Conservation (phyloP, 1,284 basidiomycete genomes). For the Microbotryum lychnidis-dioicae region DNA sequence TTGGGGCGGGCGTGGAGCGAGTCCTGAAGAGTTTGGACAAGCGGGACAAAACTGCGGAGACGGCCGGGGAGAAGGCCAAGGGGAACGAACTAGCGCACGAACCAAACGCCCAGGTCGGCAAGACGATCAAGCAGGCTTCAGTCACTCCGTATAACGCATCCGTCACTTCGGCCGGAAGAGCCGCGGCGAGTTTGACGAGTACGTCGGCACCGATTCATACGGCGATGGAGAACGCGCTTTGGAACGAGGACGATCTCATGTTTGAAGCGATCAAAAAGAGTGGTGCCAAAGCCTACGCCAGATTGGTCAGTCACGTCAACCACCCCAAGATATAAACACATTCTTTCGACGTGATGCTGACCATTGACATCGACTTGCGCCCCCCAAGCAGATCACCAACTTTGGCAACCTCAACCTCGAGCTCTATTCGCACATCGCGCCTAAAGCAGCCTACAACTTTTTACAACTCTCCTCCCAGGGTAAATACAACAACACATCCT, state of each 20-base stretch:
- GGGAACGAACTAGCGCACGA: background rate
- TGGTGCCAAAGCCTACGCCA: constrained; percentile 22
- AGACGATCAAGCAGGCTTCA: background rate
- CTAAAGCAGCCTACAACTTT: constrained; percentile 97
- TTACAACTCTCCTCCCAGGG: constrained; percentile 75
- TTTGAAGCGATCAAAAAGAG: constrained; percentile 48
- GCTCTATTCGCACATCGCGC: constrained; percentile 87
- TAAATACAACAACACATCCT: constrained; percentile 76
- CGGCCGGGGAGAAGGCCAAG: background rate
- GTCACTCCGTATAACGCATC: constrained; percentile 68
- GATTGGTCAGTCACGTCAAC: constrained; percentile 15
- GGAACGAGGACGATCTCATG: constrained; percentile 88
- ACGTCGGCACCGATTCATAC: constrained; percentile 78
- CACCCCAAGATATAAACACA: constrained; percentile 7
- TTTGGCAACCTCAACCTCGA: constrained; percentile 80
- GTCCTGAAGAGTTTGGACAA: background rate
- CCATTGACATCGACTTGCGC: too few species aligned
- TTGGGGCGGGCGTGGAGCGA: background rate
- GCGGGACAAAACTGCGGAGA: too few species aligned
- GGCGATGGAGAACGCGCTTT: constrained; percentile 67
- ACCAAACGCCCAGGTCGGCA: background rate
- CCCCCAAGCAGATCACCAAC: constrained; percentile 46
- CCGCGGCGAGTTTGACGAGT: constrained; percentile 87
- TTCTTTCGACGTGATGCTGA: too few species aligned
- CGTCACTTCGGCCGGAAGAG: constrained; percentile 78